Evolutionary conservation across 148 eudicot species (phyloP).

Genomic region (Rhododendron henanense): DNA sequence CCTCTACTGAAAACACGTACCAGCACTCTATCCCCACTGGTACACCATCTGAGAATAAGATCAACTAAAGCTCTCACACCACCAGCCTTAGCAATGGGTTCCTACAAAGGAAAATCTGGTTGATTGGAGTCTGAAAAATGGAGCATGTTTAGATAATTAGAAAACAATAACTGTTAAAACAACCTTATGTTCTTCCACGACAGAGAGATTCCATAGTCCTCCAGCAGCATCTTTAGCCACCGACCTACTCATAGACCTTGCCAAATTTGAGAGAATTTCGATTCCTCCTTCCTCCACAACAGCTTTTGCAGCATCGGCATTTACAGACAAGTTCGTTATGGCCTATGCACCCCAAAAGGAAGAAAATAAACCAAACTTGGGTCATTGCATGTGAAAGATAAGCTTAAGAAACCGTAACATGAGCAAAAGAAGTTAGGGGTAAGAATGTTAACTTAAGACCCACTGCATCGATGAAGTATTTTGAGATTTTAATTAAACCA

Average conservation of each 20-base stretch:
- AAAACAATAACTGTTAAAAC: background rate
- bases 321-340: constrained; percentile 88
- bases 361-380: background rate
- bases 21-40: constrained; percentile 72
- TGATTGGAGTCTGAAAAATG: background rate
- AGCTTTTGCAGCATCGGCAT: constrained; percentile 86
- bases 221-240: constrained; percentile 98
- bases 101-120: constrained; percentile 35
- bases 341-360: constrained; percentile 45
- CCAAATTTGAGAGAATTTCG: constrained; percentile 63
- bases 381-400: background rate
- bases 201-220: constrained; percentile 94
- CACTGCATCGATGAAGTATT: background rate
- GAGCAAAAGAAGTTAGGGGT: background rate
- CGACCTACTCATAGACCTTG: constrained; percentile 83
- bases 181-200: constrained; percentile 97
- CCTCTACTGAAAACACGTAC: constrained; percentile 37
- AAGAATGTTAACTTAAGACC: background rate
- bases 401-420: background rate
- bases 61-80: constrained; percentile 84
- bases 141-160: background rate
- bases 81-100: constrained; percentile 87
- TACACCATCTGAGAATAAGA: constrained; percentile 84
- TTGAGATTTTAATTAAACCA: background rate
- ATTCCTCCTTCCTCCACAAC: constrained; percentile 97